Evolutionary conservation across 495 filamentous ascomycete genomes (phyloP), one percentile per base, ranked within the genome.

Genomic region (Annulohypoxylon moriforme): DNA sequence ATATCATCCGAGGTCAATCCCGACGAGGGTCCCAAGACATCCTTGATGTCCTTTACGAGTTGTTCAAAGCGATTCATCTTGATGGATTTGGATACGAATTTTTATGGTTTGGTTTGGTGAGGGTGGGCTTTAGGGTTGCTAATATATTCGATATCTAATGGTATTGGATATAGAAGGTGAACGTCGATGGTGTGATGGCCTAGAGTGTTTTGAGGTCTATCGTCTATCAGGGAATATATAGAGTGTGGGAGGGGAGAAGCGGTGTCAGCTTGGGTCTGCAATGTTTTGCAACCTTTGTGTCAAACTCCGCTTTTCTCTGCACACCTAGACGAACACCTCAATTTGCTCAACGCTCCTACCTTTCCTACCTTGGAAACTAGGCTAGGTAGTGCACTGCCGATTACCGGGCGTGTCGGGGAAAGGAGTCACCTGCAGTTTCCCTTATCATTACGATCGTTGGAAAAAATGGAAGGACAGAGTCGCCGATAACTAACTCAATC

Each of bases 1-100:
- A 97, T 87, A 76, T 94, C 93, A 25, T 86, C 89, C 34, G 92
- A 95, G 69, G 90, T 88, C 57, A 96, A 87, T 5, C 94, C 93
- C 8, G 91, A 94, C 56, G 87, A 91, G 1, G 93, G 89, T 0
- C 93, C 93, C 0, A 98, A 83, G 36, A 87, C 88, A 14, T 81
- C 79, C 68, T 89, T 92, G 64, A 97, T 88, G 38, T 91, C 88
- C 57, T 86, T 72, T 62, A 96, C 91, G 31, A 97, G 90, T 61
- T 82, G 78, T n/a, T 93, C 87, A 72, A 96, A 96, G 13, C 79
- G 78, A 76, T 89, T 78, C 73, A 75, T 72, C 38, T 33, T 42
- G 64, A 61, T 24, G n/a, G 29, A 31, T 49, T 44, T 29, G 27
- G 2, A 29, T 29, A 3, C 6, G 27, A 6, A 29, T 29, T 44